These are phyloP conservation scores for Backusella luteola DNA, from an alignment of 192 early-diverging fungal species.

Conservation along the genomic window DNA sequence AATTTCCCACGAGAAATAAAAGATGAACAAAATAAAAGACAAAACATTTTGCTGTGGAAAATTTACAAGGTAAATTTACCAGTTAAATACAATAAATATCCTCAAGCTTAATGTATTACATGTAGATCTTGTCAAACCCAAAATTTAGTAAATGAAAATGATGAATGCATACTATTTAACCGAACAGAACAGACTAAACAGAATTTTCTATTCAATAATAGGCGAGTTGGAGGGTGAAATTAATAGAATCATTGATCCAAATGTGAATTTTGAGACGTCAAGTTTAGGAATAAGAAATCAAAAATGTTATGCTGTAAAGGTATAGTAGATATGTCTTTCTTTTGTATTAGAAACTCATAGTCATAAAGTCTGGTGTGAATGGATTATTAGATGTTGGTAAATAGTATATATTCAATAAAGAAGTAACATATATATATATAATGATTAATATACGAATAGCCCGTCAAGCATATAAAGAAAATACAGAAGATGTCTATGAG, in stretches of 20 bases:
- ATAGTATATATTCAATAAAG: constrained; percentile 5
- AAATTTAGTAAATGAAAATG: background rate
- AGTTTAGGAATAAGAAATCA: constrained; percentile 79
- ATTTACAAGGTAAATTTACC: constrained; percentile 5
- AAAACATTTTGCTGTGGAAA: background rate
- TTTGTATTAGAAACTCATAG: background rate
- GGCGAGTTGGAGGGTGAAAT: constrained; percentile 41
- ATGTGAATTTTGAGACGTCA: constrained; percentile 66
- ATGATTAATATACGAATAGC: constrained; percentile 34
- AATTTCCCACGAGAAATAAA: background rate
- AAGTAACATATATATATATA: background rate
- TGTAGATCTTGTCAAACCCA: constrained; percentile 25
- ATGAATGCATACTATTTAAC: background rate
- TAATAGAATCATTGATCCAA: constrained; percentile 68
- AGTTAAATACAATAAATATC: background rate
- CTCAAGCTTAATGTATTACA: constrained; percentile 10
- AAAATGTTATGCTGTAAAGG: constrained; percentile 83
- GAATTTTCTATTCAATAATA: constrained; percentile 24
- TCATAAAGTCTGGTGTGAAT: constrained; percentile 64
- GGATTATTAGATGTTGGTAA: constrained; percentile 83
- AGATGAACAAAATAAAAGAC: background rate
- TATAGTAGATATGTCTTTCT: background rate
- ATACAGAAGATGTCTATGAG: constrained; percentile 68
- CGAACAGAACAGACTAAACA: background rate
- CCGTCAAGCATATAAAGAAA: constrained; percentile 77